phyloP scores from a whole-genome alignment of 83 land plant species.

The Diphasiastrum complanatum region DNA sequence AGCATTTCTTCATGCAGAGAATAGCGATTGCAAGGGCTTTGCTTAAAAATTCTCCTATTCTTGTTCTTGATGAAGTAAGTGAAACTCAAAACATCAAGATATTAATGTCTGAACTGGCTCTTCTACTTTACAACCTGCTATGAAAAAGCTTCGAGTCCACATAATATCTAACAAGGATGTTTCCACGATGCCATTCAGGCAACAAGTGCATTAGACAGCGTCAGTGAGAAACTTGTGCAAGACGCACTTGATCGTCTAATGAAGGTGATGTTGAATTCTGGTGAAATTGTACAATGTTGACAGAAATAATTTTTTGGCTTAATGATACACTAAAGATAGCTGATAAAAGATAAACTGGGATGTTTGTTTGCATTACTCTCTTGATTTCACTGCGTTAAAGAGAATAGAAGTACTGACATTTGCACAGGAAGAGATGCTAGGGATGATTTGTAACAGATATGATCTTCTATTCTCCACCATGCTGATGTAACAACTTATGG shows the following conservation, averaged over 20 bases:
- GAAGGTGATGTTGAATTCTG: constrained; percentile 37
- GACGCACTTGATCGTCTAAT: constrained; percentile 78
- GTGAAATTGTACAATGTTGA: neutral
- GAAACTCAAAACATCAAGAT: no score
- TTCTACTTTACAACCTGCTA: no score
- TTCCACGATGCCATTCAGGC: constrained; percentile 46
- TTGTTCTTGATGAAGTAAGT: constrained; percentile 88
- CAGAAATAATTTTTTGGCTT: neutral
- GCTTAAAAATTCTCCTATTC: constrained; percentile 84
- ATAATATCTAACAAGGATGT: no score
- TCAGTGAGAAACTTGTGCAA: constrained; percentile 88
- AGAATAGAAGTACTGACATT: no score
- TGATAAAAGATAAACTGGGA: no score
- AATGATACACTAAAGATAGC: neutral
- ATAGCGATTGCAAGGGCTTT: constrained; percentile 92
- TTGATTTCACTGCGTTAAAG: no score
- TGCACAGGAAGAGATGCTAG: no score
- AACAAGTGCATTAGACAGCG: constrained; percentile 91
- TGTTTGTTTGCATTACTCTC: no score
- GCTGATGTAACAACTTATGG: neutral
- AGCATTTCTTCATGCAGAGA: constrained; percentile 50
- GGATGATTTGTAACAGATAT: neutral
- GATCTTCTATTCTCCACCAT: neutral
- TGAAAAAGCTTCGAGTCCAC: no score
- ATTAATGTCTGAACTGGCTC: no score